A percentile compares a stretch with the other conserved stretches of the same genome.
Conservation (phyloP, 164 flowering plant genomes). For the Stephania cephalantha region DNA sequence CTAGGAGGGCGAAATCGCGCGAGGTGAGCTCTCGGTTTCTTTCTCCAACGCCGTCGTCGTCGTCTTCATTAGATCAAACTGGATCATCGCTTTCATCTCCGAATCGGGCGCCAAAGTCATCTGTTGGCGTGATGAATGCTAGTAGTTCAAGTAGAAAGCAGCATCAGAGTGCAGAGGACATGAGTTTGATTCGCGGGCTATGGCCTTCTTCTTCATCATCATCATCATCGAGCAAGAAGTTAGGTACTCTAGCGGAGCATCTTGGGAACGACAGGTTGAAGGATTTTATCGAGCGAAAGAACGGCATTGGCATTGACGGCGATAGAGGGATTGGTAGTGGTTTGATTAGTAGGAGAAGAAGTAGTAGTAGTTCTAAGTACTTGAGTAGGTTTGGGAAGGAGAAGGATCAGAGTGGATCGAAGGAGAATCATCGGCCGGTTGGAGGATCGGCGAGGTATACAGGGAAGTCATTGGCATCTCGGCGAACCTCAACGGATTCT, state of each 20-base stretch:
- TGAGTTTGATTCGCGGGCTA: constrained; percentile 26
- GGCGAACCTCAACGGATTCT: constrained; percentile 22
- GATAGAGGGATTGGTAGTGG: not conserved
- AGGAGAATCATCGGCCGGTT: constrained; percentile 44
- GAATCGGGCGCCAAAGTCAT: constrained; percentile 23
- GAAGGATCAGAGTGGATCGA: constrained; percentile 11
- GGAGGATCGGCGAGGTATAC: constrained; percentile 54
- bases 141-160: constrained; percentile 17
- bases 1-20: constrained; percentile 37
- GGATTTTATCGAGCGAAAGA: constrained; percentile 23
- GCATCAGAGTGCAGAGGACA: constrained; percentile 30
- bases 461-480: constrained; percentile 36
- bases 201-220: constrained; percentile 48
- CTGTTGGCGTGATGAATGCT: not conserved
- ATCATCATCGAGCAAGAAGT: constrained; percentile 14
- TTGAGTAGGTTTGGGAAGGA: constrained; percentile 24
- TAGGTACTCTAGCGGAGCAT: constrained; percentile 46
- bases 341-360: constrained; percentile 23
- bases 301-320: not conserved
- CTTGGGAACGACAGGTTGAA: constrained; percentile 41
- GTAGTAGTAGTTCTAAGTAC: constrained; percentile 25
- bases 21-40: constrained; percentile 62
- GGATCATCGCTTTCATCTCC: constrained; percentile 27
- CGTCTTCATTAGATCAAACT: constrained; percentile 10
- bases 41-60: constrained; percentile 25